Conservation (phyloP, 495 filamentous ascomycete genomes). For the Bombardia bombarda region DNA sequence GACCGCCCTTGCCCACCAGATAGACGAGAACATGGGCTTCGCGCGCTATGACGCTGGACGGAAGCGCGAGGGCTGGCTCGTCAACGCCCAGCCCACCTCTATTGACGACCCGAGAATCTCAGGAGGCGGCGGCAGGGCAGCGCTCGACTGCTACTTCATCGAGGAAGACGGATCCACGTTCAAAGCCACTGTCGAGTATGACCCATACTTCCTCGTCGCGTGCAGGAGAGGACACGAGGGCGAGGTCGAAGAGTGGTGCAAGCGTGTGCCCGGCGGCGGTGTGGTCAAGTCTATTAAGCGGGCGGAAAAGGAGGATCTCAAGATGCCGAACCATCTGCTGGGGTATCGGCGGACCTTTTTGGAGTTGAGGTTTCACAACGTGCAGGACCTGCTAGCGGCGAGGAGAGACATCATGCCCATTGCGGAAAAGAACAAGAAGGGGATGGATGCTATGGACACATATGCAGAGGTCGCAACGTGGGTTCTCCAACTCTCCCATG, state of each 20-base stretch:
- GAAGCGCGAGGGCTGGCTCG: slow-evolving; percentile 83
- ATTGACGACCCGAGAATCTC: slow-evolving; percentile 77
- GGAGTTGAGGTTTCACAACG: slow-evolving; percentile 79
- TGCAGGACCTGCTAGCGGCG: slow-evolving; percentile 73
- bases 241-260: slow-evolving; percentile 94
- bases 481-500: slow-evolving; percentile 17
- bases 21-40: slow-evolving; percentile 94
- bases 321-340: slow-evolving; percentile 92
- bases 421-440: slow-evolving; percentile 94
- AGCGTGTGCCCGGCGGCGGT: slow-evolving; percentile 72
- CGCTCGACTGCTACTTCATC: slow-evolving; percentile 95
- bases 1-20: slow-evolving; percentile 71
- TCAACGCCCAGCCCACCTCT: slow-evolving; percentile 85
- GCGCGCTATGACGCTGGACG: slow-evolving; percentile 83
- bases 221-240: slow-evolving; percentile 79
- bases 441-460: slow-evolving; percentile 91
- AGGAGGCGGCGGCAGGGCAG: slow-evolving; percentile 69
- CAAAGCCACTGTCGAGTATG: slow-evolving; percentile 93
- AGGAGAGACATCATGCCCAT: slow-evolving; percentile 78
- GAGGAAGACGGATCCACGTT: slow-evolving; percentile 89
- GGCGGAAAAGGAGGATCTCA: slow-evolving; percentile 86
- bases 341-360: slow-evolving; percentile 84
- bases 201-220: slow-evolving; percentile 92
- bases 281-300: slow-evolving; percentile 68
- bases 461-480: slow-evolving; percentile 94